Conservation (phyloP, 139 green algal species). For the Micractinium sp. region DNA sequence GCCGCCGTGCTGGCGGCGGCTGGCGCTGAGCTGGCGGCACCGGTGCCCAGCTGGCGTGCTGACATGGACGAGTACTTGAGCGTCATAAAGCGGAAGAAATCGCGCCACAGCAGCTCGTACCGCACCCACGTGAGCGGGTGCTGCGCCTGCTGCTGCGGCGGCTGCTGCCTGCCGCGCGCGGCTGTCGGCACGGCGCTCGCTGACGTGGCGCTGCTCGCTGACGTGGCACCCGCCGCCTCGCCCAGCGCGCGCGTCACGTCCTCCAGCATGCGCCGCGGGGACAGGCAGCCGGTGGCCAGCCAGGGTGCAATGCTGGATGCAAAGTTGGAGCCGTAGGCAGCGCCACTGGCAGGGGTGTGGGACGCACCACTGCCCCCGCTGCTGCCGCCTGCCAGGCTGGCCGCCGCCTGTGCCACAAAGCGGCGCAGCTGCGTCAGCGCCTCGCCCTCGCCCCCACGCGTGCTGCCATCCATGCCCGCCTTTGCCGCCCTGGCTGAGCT, state of each 20-base stretch:
- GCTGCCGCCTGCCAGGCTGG: background rate
- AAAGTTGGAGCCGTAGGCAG: slow-evolving; percentile 58
- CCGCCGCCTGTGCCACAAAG: slow-evolving; percentile 55
- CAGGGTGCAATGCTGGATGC: slow-evolving; percentile 81
- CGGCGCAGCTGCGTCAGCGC: slow-evolving; percentile 64
- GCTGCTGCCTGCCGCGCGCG: too few species aligned
- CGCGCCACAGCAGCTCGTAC: slow-evolving; percentile 87
- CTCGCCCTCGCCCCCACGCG: slow-evolving; percentile 76
- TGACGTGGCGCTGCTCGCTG: background rate
- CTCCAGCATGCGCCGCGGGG: slow-evolving; percentile 66
- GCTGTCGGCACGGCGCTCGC: background rate
- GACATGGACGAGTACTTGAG: slow-evolving; percentile 51
- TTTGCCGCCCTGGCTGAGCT: background rate
- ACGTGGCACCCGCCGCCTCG: background rate
- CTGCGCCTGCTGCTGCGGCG: background rate
- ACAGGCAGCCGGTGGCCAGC: slow-evolving; percentile 86
- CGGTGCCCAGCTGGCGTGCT: background rate
- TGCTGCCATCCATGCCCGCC: background rate
- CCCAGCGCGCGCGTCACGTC: slow-evolving; percentile 18
- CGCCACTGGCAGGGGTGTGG: background rate
- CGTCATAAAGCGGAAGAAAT: slow-evolving; percentile 83
- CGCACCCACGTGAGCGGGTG: slow-evolving; percentile 69
- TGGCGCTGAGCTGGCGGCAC: too few species aligned
- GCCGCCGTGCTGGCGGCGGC: background rate
- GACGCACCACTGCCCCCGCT: slow-evolving; percentile 9